A percentile compares a stretch with the other conserved stretches of the same genome.
These are phyloP conservation scores for Bifiguratus adelaidae DNA, from an alignment of 192 early-diverging fungal genomes.

Conservation along the genomic window DNA sequence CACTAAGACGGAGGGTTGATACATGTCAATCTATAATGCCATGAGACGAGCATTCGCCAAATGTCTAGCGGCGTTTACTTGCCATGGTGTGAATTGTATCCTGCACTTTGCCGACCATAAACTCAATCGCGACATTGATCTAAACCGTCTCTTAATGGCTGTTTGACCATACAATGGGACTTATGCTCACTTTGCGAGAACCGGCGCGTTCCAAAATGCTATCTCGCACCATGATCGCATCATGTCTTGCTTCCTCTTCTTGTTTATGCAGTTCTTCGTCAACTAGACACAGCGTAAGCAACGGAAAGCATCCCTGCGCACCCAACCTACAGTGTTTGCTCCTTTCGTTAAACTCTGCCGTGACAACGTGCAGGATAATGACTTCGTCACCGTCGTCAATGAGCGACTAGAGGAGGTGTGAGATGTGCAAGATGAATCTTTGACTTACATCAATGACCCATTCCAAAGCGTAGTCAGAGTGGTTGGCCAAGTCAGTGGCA, in stretches of 20 bases:
- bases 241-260: constrained; percentile 20
- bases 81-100: constrained; percentile 46
- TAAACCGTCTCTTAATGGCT: constrained; percentile 11
- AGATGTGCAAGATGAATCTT: background rate
- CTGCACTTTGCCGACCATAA: constrained; percentile 35
- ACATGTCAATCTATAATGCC: constrained; percentile 33
- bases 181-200: too few relatives aligned
- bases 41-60: background rate
- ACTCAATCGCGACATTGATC: constrained; percentile 42
- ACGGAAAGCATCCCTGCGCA: background rate
- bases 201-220: constrained; percentile 19
- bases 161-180: constrained; percentile 7
- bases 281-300: background rate
- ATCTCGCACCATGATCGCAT: constrained; percentile 20
- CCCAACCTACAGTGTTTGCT: too few relatives aligned
- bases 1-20: constrained; percentile 55
- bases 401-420: constrained; percentile 13
- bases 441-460: constrained; percentile 31
- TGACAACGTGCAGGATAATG: constrained; percentile 11
- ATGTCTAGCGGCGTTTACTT: constrained; percentile 1
- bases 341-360: constrained; percentile 16
- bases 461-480: constrained; percentile 33
- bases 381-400: constrained; percentile 44
- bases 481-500: constrained; percentile 37
- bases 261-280: background rate